Evolutionary conservation across 2,329 filamentous ascomycete genomes (phyloP).

Genomic region (Colletotrichum cordylinicola): DNA sequence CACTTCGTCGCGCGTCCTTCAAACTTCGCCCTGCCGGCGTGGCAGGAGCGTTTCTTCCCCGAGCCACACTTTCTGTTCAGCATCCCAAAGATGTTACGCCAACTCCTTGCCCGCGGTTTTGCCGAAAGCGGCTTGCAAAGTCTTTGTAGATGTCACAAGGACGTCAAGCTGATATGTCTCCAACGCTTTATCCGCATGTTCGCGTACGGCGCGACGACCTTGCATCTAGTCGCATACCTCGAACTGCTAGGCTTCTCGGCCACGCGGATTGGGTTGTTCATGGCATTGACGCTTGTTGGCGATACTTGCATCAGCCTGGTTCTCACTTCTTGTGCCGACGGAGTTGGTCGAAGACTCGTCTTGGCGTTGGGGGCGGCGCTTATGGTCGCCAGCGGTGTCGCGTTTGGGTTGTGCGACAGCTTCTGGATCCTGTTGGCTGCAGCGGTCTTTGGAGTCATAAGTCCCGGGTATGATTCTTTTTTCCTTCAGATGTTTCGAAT

Average conservation of each 20-base stretch:
- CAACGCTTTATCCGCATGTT: not conserved
- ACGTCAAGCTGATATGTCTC: not conserved
- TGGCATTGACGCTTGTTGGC: not conserved
- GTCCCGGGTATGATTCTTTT: not conserved
- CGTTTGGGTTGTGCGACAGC: not conserved
- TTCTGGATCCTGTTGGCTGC: not conserved
- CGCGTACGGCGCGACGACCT: not conserved
- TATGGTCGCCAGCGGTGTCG: not conserved
- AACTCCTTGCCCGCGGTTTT: not conserved
- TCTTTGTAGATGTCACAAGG: not conserved
- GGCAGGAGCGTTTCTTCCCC: not conserved
- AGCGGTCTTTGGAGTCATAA: not conserved
- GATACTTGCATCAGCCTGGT: not conserved
- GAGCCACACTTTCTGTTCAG: rapidly evolving
- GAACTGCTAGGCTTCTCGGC: not conserved
- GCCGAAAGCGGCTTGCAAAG: not conserved
- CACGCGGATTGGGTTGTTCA: not conserved
- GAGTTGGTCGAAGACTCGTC: not conserved
- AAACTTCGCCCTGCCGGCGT: not conserved
- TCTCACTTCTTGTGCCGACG: not conserved
- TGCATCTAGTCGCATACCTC: not conserved
- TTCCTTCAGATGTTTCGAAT: not conserved
- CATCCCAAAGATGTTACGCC: not conserved
- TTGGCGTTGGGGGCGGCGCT: not conserved
- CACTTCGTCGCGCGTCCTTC: not conserved